Conservation (phyloP, 768 basidiomycete species). For the Tricholoma matsutake region DNA sequence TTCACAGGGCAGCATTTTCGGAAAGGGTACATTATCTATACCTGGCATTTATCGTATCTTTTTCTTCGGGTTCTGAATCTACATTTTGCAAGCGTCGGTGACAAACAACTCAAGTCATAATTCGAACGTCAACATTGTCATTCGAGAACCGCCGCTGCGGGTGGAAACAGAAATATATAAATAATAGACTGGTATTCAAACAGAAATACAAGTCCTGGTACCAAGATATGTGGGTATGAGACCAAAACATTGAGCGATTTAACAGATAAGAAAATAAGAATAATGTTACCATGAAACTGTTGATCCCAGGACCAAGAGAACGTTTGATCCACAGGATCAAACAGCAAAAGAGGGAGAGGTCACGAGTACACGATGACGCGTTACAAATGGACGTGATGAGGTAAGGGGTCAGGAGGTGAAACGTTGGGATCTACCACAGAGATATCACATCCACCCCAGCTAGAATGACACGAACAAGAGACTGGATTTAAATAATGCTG, state of each 20-base stretch:
- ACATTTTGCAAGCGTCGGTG: too few relatives aligned
- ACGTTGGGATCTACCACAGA: not conserved
- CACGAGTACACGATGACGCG: not conserved
- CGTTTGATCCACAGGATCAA: slow-evolving; percentile 6
- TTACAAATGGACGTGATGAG: not conserved
- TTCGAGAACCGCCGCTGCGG: too few relatives aligned
- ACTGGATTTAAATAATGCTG: not conserved
- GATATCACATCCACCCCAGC: not conserved
- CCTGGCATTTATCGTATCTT: too few relatives aligned
- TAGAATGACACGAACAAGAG: not conserved
- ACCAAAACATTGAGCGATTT: not conserved
- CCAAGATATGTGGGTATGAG: slow-evolving; percentile 3
- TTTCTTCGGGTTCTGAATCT: too few relatives aligned
- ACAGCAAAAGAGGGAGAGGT: not conserved
- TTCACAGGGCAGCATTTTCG: too few relatives aligned
- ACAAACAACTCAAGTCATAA: too few relatives aligned
- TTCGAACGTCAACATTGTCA: too few relatives aligned
- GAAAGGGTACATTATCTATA: too few relatives aligned
- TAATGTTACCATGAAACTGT: slow-evolving; percentile 1
- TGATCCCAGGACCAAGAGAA: slow-evolving; percentile 7
- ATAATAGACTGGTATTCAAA: not conserved
- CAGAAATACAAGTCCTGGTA: not conserved
- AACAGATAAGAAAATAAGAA: not conserved
- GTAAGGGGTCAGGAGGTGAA: not conserved
- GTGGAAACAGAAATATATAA: not conserved